Conservation (phyloP, 495 filamentous ascomycete genomes). For the Aspergillus heteromorphus region DNA sequence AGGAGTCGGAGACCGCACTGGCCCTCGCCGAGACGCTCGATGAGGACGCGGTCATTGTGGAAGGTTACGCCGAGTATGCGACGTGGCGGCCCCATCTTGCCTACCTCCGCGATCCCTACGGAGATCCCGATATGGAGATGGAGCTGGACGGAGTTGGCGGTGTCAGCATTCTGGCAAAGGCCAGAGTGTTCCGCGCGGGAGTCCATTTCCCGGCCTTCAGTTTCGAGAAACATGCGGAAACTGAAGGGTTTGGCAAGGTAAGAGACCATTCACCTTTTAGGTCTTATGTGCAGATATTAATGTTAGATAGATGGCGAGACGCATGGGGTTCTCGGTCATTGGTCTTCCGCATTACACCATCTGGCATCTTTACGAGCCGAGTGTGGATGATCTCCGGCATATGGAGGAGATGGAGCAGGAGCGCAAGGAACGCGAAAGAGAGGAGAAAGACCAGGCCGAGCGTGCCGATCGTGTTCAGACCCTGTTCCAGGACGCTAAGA, state of each 20-base stretch:
- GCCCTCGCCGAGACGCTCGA: conserved; percentile 92
- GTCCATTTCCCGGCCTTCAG: conserved; percentile 98
- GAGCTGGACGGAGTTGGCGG: conserved; percentile 97
- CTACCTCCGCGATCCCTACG: conserved; percentile 94
- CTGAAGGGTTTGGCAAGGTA: conserved; percentile 99
- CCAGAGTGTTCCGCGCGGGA: conserved; percentile 85
- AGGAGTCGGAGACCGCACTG: conserved; percentile 95
- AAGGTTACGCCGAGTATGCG: conserved; percentile 98
- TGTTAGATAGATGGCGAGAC: conserved; percentile 77
- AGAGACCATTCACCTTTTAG: conserved; percentile 12
- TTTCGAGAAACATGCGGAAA: conserved; percentile 98
- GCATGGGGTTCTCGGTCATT: conserved; percentile 94
- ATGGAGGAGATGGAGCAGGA: conserved; percentile 97
- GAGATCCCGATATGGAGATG: conserved; percentile 99
- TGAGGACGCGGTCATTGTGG: conserved; percentile 98
- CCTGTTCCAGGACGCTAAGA: conserved; percentile 60
- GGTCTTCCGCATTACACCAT: conserved; percentile 97
- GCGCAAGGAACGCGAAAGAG: conserved; percentile 62
- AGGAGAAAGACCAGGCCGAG: conserved; percentile 65
- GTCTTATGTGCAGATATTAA: conserved; percentile 25
- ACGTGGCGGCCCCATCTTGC: conserved; percentile 98
- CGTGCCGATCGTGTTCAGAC: conserved; percentile 16
- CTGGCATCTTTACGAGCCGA: conserved; percentile 99
- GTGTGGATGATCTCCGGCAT: conserved; percentile 91
- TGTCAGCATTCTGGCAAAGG: conserved; percentile 96